These are phyloP conservation scores for Eimeria praecox DNA, from an alignment of 169 alveolate species.

Conservation along the genomic window DNA sequence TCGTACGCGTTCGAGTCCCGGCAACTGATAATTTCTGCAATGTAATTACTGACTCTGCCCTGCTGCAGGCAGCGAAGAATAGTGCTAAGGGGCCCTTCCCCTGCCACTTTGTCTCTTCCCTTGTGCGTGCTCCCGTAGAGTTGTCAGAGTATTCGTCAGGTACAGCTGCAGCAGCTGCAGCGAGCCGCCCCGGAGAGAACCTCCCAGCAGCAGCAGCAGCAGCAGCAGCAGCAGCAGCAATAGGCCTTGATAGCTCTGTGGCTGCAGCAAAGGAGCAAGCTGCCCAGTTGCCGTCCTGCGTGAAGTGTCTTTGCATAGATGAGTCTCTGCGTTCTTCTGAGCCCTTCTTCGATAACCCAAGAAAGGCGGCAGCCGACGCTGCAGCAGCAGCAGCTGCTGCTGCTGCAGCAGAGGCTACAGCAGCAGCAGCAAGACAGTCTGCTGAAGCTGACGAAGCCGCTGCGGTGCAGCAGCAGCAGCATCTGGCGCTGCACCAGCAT, in stretches of 20 bases:
- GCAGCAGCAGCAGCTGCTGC: constrained; percentile 30
- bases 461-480: background rate
- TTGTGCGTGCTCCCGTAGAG: constrained; percentile 28
- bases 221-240: background rate
- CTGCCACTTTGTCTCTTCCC: constrained; percentile 43
- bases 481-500: constrained; percentile 13
- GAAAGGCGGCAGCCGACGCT: constrained; percentile 45
- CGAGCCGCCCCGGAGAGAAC: background rate
- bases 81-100: background rate
- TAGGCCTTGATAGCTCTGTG: background rate
- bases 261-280: background rate
- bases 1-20: constrained; percentile 40
- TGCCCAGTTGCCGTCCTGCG: background rate
- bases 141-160: background rate
- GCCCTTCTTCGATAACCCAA: constrained; percentile 42
- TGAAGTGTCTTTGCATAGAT: constrained; percentile 55
- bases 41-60: background rate
- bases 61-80: background rate
- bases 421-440: background rate
- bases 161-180: constrained; percentile 13
- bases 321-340: constrained; percentile 18
- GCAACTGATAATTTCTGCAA: background rate
- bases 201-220: background rate
- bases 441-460: background rate
- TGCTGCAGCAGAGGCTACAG: constrained; percentile 34